Conservation (phyloP, 2,329 filamentous ascomycete genomes). For the Ophiocordyceps robertsii region DNA sequence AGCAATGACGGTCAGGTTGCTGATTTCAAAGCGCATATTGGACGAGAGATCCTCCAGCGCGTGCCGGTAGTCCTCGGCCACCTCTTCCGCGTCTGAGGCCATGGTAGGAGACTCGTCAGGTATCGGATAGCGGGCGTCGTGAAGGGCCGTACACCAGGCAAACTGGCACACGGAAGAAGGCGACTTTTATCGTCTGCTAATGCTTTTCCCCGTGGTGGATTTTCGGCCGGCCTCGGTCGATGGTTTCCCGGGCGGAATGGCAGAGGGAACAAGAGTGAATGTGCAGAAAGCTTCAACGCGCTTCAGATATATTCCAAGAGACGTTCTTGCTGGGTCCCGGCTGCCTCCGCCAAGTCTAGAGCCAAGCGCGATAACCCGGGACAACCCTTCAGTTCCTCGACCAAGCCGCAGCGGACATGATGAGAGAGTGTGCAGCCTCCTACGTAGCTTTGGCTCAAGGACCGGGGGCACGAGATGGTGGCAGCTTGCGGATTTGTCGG, state of each 20-base stretch:
- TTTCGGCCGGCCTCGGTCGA: not conserved
- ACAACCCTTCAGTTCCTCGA: constrained; percentile 8
- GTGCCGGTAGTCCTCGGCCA: constrained; percentile 88
- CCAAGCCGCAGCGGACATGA: constrained; percentile 9
- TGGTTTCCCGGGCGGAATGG: not conserved
- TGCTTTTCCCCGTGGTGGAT: not conserved
- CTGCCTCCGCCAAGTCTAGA: constrained; percentile 9
- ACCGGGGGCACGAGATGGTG: not conserved
- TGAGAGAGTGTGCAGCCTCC: constrained; percentile 4
- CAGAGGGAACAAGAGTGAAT: not conserved
- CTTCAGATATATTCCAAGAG: constrained; percentile 16
- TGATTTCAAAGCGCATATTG: constrained; percentile 92
- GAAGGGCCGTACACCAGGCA: not conserved
- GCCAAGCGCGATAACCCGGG: constrained; percentile 11
- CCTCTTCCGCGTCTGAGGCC: constrained; percentile 57
- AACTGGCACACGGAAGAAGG: not conserved
- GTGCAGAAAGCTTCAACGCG: constrained; percentile 1
- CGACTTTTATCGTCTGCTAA: not conserved
- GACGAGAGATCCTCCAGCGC: constrained; percentile 82
- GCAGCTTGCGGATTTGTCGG: not conserved
- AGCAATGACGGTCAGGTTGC: constrained; percentile 92
- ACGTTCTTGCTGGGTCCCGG: constrained; percentile 8
- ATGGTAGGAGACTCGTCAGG: constrained; percentile 18
- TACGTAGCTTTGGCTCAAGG: constrained; percentile 1
- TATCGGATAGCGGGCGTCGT: not conserved